phyloP scores from a whole-genome alignment of 345 rosid genomes.

The Theobroma cacao region DNA sequence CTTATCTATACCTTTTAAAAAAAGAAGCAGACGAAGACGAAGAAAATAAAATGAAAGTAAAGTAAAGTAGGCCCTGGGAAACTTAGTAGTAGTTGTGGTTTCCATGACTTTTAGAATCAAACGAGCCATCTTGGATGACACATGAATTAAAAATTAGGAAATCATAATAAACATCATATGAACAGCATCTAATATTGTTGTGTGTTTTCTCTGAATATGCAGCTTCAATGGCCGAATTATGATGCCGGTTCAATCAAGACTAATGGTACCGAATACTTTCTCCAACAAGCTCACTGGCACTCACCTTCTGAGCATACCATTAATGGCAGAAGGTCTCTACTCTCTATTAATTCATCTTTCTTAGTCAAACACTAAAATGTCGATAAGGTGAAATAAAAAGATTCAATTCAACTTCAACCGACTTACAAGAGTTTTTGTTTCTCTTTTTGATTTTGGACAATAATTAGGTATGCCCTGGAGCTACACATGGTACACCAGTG shows the following conservation, averaged over 20 bases:
- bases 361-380: not conserved
- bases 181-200: too few species aligned
- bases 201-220: conserved; percentile 11
- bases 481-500: conserved; percentile 68
- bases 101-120: not conserved
- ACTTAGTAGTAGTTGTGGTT: not conserved
- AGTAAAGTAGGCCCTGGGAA: not conserved
- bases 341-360: not conserved
- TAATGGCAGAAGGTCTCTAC: conserved; percentile 52
- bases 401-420: not conserved
- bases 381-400: not conserved
- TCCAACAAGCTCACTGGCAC: conserved; percentile 78
- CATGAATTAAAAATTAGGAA: not conserved
- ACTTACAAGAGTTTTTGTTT: not conserved
- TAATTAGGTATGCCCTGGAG: conserved; percentile 60
- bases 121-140: not conserved
- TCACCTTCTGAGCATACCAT: conserved; percentile 78
- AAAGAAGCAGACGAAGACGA: too few species aligned
- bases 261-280: conserved; percentile 46
- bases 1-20: not conserved
- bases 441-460: not conserved
- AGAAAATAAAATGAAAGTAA: not conserved
- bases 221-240: conserved; percentile 48
- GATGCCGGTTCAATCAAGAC: conserved; percentile 45
- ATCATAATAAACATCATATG: not conserved